Percentiles rank a stretch among this genome's conserved stretches.
These are phyloP conservation scores for Mortierella sp. DNA, from an alignment of 371 early-diverging fungal species.

Conservation along the genomic window DNA sequence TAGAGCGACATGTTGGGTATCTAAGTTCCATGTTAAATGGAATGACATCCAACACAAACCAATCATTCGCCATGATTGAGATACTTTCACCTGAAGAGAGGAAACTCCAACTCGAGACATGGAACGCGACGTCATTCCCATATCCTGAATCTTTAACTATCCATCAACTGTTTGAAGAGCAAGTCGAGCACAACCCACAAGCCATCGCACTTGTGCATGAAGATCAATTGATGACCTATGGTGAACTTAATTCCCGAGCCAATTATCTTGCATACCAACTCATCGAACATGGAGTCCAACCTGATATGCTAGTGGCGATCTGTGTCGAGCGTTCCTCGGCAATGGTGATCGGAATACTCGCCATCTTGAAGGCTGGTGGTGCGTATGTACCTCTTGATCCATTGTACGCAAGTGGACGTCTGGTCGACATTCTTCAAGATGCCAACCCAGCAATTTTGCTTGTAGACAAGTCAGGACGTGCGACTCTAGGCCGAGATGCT, in stretches of 20 bases:
- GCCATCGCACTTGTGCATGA: conserved; percentile 36
- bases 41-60: neutral
- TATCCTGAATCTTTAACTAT: neutral
- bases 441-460: neutral
- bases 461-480: neutral
- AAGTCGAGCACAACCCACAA: conserved; percentile 15
- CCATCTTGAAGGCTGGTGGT: conserved; percentile 26
- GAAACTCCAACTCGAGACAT: too few relatives aligned
- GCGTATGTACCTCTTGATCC: conserved; percentile 35
- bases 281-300: conserved; percentile 11
- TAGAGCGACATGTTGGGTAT: conserved; percentile 2
- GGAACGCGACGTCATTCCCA: too few relatives aligned
- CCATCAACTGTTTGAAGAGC: conserved; percentile 20
- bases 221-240: conserved; percentile 20
- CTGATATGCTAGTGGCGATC: conserved; percentile 20
- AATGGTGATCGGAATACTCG: conserved; percentile 18
- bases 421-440: neutral
- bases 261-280: conserved; percentile 20
- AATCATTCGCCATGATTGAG: too few relatives aligned
- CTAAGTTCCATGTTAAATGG: neutral
- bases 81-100: too few relatives aligned
- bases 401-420: neutral
- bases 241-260: conserved; percentile 12
- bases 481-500: too few relatives aligned
- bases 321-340: conserved; percentile 17